These are phyloP conservation scores for Candida methanosorbosa DNA, from an alignment of 805 yeast genomes.

Conservation along the genomic window DNA sequence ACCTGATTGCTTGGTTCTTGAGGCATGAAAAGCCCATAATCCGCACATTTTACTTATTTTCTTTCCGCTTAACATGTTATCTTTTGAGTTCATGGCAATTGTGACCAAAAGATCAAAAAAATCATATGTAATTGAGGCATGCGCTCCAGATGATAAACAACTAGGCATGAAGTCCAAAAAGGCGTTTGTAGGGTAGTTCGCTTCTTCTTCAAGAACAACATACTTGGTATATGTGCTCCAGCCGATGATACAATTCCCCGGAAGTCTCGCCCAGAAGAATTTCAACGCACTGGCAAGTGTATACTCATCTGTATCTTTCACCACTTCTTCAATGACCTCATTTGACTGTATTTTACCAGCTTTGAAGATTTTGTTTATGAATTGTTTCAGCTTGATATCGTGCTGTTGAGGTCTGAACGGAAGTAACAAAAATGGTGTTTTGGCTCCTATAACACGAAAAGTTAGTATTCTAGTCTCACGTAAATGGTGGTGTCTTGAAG, in stretches of 20 bases:
- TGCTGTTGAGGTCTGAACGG: slow-evolving; percentile 70
- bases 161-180: slow-evolving; percentile 79
- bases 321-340: slow-evolving; percentile 29
- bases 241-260: slow-evolving; percentile 71
- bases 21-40: slow-evolving; percentile 68
- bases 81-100: slow-evolving; percentile 68
- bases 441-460: too few species aligned
- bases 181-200: slow-evolving; percentile 61
- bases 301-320: slow-evolving; percentile 52
- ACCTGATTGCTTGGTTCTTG: slow-evolving; percentile 27
- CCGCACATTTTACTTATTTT: slow-evolving; percentile 78
- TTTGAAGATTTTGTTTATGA: slow-evolving; percentile 53
- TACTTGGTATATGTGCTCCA: slow-evolving; percentile 78
- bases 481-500: not conserved
- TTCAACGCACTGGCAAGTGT: slow-evolving; percentile 68
- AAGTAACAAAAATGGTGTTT: slow-evolving; percentile 64
- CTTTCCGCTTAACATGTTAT: slow-evolving; percentile 70
- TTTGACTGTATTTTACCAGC: slow-evolving; percentile 41
- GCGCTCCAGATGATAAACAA: slow-evolving; percentile 75
- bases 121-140: slow-evolving; percentile 83
- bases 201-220: slow-evolving; percentile 53
- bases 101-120: slow-evolving; percentile 75
- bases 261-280: slow-evolving; percentile 81
- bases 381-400: slow-evolving; percentile 48
- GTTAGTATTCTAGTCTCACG: too few species aligned